phyloP scores from a whole-genome alignment of 768 basidiomycete genomes.

The Lactarius hengduanensis region DNA sequence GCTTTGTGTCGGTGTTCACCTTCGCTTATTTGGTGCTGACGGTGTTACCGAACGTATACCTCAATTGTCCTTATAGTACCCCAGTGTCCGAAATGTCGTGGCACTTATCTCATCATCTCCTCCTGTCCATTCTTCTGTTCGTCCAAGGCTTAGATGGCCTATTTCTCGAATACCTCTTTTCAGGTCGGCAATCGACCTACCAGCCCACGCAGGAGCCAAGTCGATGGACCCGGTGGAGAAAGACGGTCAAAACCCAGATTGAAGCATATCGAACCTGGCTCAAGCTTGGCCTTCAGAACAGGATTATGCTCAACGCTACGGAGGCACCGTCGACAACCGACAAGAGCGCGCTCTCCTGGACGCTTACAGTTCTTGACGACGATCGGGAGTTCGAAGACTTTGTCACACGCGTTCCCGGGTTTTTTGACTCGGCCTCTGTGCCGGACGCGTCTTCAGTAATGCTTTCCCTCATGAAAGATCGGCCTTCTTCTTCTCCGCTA shows the following conservation, averaged over 20 bases:
- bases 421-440: not conserved
- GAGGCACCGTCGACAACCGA: slow-evolving; percentile 1
- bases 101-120: not conserved
- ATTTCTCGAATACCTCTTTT: not conserved
- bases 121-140: not conserved
- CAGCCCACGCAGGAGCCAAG: not conserved
- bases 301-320: slow-evolving; percentile 3
- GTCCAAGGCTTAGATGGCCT: not conserved
- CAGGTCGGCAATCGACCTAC: not conserved
- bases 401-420: slow-evolving; percentile 10
- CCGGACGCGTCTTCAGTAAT: not conserved
- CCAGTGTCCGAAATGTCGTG: slow-evolving; percentile 4
- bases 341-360: slow-evolving; percentile 8
- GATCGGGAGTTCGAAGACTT: slow-evolving; percentile 16
- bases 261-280: slow-evolving; percentile 1
- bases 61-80: slow-evolving; percentile 14
- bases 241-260: not conserved
- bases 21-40: no score
- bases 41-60: not conserved
- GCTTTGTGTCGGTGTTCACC: not conserved
- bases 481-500: not conserved
- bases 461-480: not conserved
- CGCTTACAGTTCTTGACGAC: slow-evolving; percentile 7
- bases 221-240: slow-evolving; percentile 3
- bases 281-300: not conserved